Evolutionary conservation across 2,329 filamentous ascomycete species (phyloP), one percentile per base, ranked within the genome.

Genomic region (Colletotrichum scovillei): DNA sequence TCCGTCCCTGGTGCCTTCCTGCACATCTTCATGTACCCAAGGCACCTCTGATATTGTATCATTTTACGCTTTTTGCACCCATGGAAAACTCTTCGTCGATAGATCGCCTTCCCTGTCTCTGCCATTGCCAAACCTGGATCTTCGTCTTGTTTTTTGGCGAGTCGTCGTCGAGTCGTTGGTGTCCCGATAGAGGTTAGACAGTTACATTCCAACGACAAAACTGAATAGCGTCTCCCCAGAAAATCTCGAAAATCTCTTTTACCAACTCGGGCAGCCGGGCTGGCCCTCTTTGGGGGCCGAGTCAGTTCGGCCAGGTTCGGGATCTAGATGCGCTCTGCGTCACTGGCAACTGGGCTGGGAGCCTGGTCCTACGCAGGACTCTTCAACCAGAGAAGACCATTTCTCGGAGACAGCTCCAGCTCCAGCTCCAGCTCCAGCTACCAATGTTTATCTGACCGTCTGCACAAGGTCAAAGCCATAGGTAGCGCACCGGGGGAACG

Each of bases 391-490:
- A 58, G 28, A 38, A 53, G 32, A 32, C 35, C 59, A 64, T 49
- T 32, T 32, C 11, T 58, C 67, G 46, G 55, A 35, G 32, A 35
- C 32, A 35, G 35, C 11, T 38, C 53, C 38, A 46, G 59, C 22
- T 56, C 53, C 38, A 46, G 59, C 22, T 56, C 22, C 32, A 42
- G 59, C 22, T 56, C 22, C 22, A 24, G 22, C 26, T 30, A 35
- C 53, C 65, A 63, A 60, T 73, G 60, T 73, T 73, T 73, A 71
- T 71, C 60, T 71, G 71, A 73, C 71, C 67, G n/a, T 59, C 56
- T 22, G 53, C 63, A 66, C n/a, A 65, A 70, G 58, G 60, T 69
- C 42, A 46, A 42, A 42, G 66, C 59, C 69, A 67, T 60, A 32
- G 30, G 30, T 32, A 55, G 70, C 67, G 67, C 57, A 35, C 56